phyloP scores from a whole-genome alignment of 306 rosid genomes.

The Corylus heterophylla region DNA sequence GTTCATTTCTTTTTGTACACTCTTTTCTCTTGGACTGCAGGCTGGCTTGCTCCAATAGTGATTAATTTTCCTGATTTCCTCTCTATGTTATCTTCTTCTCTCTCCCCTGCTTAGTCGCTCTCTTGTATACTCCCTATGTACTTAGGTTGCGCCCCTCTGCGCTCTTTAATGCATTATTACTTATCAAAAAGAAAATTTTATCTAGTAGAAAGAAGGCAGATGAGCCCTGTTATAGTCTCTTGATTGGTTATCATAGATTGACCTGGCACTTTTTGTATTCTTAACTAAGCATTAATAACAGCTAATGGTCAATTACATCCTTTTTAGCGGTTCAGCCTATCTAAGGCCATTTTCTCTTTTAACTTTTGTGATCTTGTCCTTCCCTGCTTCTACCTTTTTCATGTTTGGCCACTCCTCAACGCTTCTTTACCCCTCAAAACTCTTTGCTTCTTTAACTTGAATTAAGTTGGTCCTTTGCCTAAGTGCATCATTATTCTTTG shows the following conservation, averaged over 20 bases:
- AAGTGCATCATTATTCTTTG: background rate
- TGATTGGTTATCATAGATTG: background rate
- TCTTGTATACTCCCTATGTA: no score
- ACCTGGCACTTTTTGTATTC: background rate
- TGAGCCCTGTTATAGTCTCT: background rate
- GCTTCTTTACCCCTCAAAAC: background rate
- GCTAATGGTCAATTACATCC: background rate
- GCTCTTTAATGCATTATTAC: no score
- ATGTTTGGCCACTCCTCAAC: background rate
- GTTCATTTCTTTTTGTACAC: no score
- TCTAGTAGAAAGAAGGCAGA: background rate
- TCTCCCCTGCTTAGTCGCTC: no score
- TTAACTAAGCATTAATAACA: background rate
- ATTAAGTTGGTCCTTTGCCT: background rate
- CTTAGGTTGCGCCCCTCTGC: no score
- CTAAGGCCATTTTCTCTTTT: background rate
- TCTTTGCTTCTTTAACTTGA: background rate
- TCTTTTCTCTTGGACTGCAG: no score
- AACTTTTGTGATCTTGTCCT: background rate
- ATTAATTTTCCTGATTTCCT: no score
- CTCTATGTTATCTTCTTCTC: no score
- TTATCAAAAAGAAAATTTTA: no score
- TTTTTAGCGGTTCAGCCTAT: background rate
- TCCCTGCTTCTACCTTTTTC: background rate
- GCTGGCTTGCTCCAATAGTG: no score